Evolutionary conservation across 768 basidiomycete species (phyloP).

Genomic region (Pisolithus microcarpus): DNA sequence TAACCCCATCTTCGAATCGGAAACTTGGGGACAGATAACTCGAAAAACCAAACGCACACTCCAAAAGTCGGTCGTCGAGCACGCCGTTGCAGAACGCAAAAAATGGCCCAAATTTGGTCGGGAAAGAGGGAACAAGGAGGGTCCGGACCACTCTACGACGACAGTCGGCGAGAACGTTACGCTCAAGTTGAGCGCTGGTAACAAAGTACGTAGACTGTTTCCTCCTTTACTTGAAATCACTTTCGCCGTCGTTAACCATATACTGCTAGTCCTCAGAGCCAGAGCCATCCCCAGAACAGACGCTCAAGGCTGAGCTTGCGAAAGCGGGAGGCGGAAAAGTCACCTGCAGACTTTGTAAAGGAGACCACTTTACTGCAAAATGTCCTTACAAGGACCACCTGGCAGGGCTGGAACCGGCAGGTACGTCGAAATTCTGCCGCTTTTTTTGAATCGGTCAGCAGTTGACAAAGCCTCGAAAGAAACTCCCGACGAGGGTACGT

Average conservation of each 20-base stretch:
- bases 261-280: slow-evolving; percentile 48
- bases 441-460: too few relatives aligned
- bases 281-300: slow-evolving; percentile 59
- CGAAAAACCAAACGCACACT: slow-evolving; percentile 79
- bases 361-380: slow-evolving; percentile 95
- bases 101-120: slow-evolving; percentile 91
- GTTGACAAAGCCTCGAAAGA: slow-evolving; percentile 20
- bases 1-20: not conserved
- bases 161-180: slow-evolving; percentile 76
- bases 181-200: slow-evolving; percentile 56
- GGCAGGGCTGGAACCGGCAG: slow-evolving; percentile 60
- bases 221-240: not conserved
- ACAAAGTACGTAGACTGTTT: slow-evolving; percentile 39
- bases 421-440: slow-evolving; percentile 26
- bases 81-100: slow-evolving; percentile 88
- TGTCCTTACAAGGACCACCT: slow-evolving; percentile 98
- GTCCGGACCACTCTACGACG: slow-evolving; percentile 90
- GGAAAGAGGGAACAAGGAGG: slow-evolving; percentile 80
- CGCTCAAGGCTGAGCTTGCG: slow-evolving; percentile 57
- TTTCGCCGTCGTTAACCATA: too few relatives aligned
- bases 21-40: slow-evolving; percentile 51
- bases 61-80: slow-evolving; percentile 90
- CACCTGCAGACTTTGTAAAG: slow-evolving; percentile 88
- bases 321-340: slow-evolving; percentile 84
- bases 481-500: slow-evolving; percentile 33